These are phyloP conservation scores for Pyrenochaeta sp. DNA, from an alignment of 2,329 filamentous ascomycete species.

Conservation along the genomic window DNA sequence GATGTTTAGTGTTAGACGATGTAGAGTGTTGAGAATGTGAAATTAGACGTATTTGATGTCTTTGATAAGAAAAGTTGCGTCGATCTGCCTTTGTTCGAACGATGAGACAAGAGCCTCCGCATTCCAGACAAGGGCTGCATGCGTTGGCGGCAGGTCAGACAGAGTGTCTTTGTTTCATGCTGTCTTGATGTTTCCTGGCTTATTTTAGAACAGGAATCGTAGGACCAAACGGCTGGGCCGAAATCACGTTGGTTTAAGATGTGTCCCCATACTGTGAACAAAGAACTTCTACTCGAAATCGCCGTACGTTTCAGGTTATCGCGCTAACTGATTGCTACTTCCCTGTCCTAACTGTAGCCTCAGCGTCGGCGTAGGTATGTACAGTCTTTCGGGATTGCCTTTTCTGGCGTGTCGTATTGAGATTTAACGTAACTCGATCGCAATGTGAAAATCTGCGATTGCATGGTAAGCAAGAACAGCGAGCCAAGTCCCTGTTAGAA, in stretches of 20 bases:
- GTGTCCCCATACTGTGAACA: neutral
- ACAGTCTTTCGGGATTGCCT: neutral
- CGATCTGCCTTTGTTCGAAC: neutral
- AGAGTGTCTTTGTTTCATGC: neutral
- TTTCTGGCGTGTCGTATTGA: neutral
- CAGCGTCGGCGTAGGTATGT: neutral
- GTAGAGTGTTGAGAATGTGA: neutral
- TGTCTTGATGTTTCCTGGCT: neutral
- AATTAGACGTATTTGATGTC: neutral
- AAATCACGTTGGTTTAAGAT: neutral
- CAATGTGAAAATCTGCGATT: neutral
- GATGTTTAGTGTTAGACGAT: neutral
- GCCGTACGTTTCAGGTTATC: neutral
- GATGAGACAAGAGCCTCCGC: neutral
- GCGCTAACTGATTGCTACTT: neutral
- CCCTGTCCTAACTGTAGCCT: neutral
- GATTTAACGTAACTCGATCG: neutral
- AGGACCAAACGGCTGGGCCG: neutral
- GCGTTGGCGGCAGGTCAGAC: neutral
- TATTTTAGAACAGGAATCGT: neutral
- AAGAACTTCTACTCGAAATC: neutral
- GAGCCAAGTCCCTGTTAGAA: neutral
- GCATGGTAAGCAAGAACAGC: neutral
- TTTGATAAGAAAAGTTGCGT: neutral
- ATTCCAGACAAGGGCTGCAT: neutral